phyloP scores from a whole-genome alignment of 768 basidiomycete genomes.

The Lentinula lateritia region DNA sequence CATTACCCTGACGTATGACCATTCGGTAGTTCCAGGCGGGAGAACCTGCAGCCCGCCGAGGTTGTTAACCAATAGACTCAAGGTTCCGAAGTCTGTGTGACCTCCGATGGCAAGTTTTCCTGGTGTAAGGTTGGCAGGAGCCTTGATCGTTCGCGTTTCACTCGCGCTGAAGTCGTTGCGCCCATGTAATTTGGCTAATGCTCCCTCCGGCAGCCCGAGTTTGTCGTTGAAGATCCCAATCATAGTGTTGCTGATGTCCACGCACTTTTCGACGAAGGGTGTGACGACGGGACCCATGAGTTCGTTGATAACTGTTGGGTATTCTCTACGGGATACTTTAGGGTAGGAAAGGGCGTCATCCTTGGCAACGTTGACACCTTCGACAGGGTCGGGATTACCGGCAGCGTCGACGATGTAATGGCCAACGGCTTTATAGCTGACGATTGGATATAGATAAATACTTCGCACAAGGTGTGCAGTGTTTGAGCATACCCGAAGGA shows the following conservation, averaged over 20 bases:
- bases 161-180: constrained; percentile 30
- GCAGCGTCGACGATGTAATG: constrained; percentile 37
- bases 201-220: constrained; percentile 36
- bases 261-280: constrained; percentile 14
- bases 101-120: constrained; percentile 31
- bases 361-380: constrained; percentile 44
- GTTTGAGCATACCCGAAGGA: constrained; percentile 22
- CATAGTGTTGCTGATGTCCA: constrained; percentile 32
- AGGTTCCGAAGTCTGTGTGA: constrained; percentile 71
- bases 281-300: constrained; percentile 29
- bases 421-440: constrained; percentile 38
- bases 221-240: constrained; percentile 36
- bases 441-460: not conserved
- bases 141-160: constrained; percentile 37
- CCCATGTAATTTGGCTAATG: constrained; percentile 29
- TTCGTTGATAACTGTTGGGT: constrained; percentile 33
- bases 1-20: constrained; percentile 62
- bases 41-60: constrained; percentile 69
- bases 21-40: constrained; percentile 51
- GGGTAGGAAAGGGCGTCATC: constrained; percentile 48
- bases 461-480: not conserved
- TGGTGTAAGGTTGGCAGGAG: constrained; percentile 25
- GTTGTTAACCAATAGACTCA: constrained; percentile 66
- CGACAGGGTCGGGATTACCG: constrained; percentile 35
- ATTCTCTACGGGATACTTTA: constrained; percentile 31